Conservation (phyloP, 2,329 filamentous ascomycete genomes). For the Diplodia scrobiculata region DNA sequence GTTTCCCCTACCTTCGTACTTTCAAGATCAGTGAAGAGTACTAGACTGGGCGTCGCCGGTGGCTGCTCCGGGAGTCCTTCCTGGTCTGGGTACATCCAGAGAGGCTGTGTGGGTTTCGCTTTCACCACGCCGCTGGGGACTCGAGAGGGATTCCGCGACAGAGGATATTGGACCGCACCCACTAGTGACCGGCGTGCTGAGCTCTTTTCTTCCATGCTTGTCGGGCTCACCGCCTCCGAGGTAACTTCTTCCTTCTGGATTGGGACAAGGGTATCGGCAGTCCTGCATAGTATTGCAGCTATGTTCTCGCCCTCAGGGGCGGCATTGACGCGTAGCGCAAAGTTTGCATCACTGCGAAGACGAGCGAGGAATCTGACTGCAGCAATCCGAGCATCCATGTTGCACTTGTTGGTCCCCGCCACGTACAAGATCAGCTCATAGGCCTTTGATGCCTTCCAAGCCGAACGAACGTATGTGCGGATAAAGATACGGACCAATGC, state of each 20-base stretch:
- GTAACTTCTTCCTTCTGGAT: constrained; percentile 41
- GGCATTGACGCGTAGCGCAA: constrained; percentile 71
- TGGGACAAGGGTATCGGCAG: constrained; percentile 54
- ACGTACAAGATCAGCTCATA: constrained; percentile 43
- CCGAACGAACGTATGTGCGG: constrained; percentile 67
- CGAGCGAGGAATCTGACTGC: constrained; percentile 64
- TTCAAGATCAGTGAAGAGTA: constrained; percentile 54
- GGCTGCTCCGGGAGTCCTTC: constrained; percentile 57
- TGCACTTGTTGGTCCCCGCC: constrained; percentile 39
- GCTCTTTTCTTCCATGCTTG: constrained; percentile 5
- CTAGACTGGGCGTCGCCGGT: constrained; percentile 51
- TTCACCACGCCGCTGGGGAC: constrained; percentile 7
- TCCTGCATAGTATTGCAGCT: constrained; percentile 70
- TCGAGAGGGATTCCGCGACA: constrained; percentile 14
- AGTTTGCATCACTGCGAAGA: constrained; percentile 77
- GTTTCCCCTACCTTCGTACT: constrained; percentile 25
- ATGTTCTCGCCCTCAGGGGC: constrained; percentile 73
- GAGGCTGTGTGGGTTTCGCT: constrained; percentile 43
- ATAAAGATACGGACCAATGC: constrained; percentile 78
- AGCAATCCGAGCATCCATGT: constrained; percentile 44
- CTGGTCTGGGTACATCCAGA: constrained; percentile 56
- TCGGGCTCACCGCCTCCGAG: constrained; percentile 31
- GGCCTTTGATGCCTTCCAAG: constrained; percentile 61
- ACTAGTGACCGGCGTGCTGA: background rate
- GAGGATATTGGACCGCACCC: constrained; percentile 4